Base-by-base conservation (phyloP, 768 basidiomycete genomes). In the Cyclocybe cylindracea region DNA sequence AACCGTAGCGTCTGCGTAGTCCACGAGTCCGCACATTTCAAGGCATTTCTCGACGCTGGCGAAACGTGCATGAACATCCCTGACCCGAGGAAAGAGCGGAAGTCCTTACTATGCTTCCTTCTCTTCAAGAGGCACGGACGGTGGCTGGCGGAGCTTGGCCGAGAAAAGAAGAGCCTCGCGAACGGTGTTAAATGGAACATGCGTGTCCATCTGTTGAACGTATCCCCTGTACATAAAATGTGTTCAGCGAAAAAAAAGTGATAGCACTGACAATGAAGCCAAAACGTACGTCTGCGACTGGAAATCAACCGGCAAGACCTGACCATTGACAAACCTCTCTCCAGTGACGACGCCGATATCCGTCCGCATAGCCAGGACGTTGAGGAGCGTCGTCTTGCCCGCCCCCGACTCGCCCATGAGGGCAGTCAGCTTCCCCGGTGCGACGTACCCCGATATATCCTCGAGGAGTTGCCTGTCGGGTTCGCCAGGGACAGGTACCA, bases 131-230 rank as follows among this genome's bases (percentile, higher is more conserved):
- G 89, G 74, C 3, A 91, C 85, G 2, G 78, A 74, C 2, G 77
- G 65, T 0, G 89, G 89, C 64, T 93, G 92, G 45, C 91, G 86
- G 40, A 94, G 74, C 52, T 79, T 84, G 3, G 91, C 92, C 0
- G 91, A 93, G 71, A 91, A 89, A 16, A 87, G 67, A 1, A 94
- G 74, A 1, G 91, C 90, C 61, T 94, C 91, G 18, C 89, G 83
- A 19, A 94, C 91, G 6, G 91, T 94, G 2, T 82, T 66, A 6
- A 84, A 82, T 14, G 83, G 81, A 38, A 86, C 75, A 68, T 94
- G 93, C 0, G 84, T 87, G 59, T 92, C 90, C 76, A 83, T 82
- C 65, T 96, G 93, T 61, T 95, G 91, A 50, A 84, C 87, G 61
- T 94, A 94, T 0, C 89, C 91, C 61, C 66, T 67, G 24, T 24